Evolutionary conservation across 2,329 filamentous ascomycete genomes (phyloP), one percentile per base, ranked within the genome.

Genomic region (Aspergillus viridinutans): DNA sequence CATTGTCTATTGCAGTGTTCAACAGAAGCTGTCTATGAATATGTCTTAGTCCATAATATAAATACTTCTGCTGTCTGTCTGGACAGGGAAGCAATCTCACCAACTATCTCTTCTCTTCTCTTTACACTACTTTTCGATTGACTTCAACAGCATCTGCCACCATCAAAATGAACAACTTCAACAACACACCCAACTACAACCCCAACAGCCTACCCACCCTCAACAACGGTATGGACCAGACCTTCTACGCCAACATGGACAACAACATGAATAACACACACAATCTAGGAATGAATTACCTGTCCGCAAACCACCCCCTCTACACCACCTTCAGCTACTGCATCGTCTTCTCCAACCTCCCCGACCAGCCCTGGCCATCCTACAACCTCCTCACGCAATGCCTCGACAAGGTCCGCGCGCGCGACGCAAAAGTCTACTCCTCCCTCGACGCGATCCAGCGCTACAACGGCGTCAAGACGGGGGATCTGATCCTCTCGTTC

Each of bases 361-460:
- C 43, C 21, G 43, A 47, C 43, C 43, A 47, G 21, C 43, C 43
- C 3, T 47, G 43, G 43, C 43, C 43, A 12, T 23, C 43, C 2
- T 25, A 23, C 21, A 66, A 53, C 40, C 32, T 67, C 40, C 26
- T 66, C 8, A 60, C 60, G 2, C 58, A 58, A 76, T 47, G 43
- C 21, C 43, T 47, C 43, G 43, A 17, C 5, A 47, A 47, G 21
- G 43, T 47, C 9, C 43, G 43, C 43, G 12, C 20, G 3, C 20
- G 43, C 43, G 21, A 47, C 23, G 21, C 20, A 12, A 21, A 23
- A 14, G 21, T 47, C 43, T 47, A 25, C 23, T 14, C 20, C 43
- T 47, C 43, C 20, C 2, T 26, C 23, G 43, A 47, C 6, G 43
- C 43, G 9, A 47, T 47, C 23, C 20, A 26, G 43, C 21, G 23